phyloP scores from a whole-genome alignment of 345 rosid species.

The Acer saccharum region DNA sequence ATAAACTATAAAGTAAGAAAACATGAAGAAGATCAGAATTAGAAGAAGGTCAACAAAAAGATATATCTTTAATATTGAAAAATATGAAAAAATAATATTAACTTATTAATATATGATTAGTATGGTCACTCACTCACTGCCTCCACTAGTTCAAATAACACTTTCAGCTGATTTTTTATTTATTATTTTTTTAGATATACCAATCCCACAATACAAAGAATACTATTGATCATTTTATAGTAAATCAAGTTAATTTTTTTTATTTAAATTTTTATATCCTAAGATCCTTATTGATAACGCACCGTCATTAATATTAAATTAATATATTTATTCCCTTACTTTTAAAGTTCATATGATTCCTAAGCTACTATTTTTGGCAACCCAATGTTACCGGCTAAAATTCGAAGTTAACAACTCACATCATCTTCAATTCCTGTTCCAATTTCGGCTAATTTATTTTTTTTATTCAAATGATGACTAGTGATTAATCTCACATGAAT shows the following conservation, averaged over 20 bases:
- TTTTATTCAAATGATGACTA: background rate
- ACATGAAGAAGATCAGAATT: background rate
- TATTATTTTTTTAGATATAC: background rate
- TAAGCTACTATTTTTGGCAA: slow-evolving; percentile 21
- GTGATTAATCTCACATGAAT: no score
- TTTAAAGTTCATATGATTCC: slow-evolving; percentile 7
- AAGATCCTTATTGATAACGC: background rate
- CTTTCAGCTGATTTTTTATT: background rate
- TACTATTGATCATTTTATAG: background rate
- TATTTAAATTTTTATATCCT: background rate
- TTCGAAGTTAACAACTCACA: slow-evolving; percentile 5
- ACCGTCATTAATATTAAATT: slow-evolving; percentile 24
- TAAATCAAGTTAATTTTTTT: background rate
- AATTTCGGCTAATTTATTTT: background rate
- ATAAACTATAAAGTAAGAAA: background rate
- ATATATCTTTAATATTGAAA: no score
- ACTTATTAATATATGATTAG: background rate
- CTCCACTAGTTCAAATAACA: background rate
- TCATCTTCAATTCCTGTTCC: background rate
- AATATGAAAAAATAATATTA: background rate
- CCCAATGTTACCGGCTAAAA: background rate
- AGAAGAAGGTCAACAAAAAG: background rate
- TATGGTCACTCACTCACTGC: background rate
- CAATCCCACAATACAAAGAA: no score
- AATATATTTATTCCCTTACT: slow-evolving; percentile 7